Base-by-base conservation (phyloP, 78 protist species). In the Speleostelium caveatum region DNA sequence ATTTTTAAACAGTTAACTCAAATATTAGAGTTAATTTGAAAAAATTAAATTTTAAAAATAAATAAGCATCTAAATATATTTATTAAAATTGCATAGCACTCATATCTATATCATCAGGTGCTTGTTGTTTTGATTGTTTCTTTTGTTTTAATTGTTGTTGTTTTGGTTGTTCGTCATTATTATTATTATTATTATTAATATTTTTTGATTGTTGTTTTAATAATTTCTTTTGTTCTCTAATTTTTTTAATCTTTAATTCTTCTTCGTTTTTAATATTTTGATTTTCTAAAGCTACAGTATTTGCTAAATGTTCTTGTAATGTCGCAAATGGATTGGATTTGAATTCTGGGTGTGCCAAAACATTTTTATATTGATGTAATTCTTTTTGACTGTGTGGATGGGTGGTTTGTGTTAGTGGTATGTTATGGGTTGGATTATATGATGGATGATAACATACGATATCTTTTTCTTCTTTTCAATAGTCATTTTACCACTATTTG, bases 391-490 rank as follows among this genome's bases (percentile, higher is more conserved):
- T 75, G 51, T 55, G 6, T 30, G 30, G 5, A 19, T 19, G 10
- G 16, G 4, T 22, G 10, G 4, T n/a, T 6, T 4, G 28, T 10
- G 51, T 32, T 59, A 60, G 36, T 10, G 12, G 4, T 38, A 24
- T 33, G 1, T n/a, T 6, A 4, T 36, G 14, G 1, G 28, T 28
- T 19, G 1, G 28, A 17, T 19, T 16, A 5, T 58, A 58, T 19
- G 63, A n/a, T 19, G 17, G 3, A 12, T 14, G 2, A 24, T 6
- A 12, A 60, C 85, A 38, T 67, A 69, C 68, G 90, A 68, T 58
- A 83, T 83, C 32, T 83, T 83, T 75, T 67, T 69, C 59, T 73
- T 83, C 75, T 83, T 83, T 83, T 63, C 67, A 28, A 53, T 83
- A 55, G 90, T 83, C 66, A 83, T 39, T 69, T 53, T 83, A 56